Evolutionary conservation across 2,329 filamentous ascomycete species (phyloP), one percentile per base, ranked within the genome.

Genomic region (Cyclaneusma minus): DNA sequence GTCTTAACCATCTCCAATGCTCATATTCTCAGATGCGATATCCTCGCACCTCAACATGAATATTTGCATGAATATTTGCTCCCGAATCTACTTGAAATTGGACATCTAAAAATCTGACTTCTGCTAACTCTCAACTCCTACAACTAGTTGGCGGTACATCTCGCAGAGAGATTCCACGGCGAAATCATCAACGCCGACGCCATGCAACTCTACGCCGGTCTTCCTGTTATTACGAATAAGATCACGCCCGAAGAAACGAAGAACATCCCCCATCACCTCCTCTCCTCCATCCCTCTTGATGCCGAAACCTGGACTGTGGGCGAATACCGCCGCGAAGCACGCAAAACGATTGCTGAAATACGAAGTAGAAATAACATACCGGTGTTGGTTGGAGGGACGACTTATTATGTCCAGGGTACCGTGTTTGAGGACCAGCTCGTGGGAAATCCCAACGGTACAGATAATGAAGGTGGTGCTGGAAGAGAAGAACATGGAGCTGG

Each of bases 131-230:
- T 5, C 35, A 93, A 84, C 67, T 94, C n/a, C n/a, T n/a, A n/a
- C n/a, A n/a, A n/a, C n/a, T n/a, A n/a, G n/a, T n/a, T n/a, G 38
- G 89, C 89, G 6, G 77, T 98, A 21, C 82, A 93, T 35, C 56
- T 98, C 27, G 89, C 91, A 1, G 63, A 63, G 21, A 69, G 65
- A 13, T 85, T 84, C 52, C 75, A 89, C 50, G 89, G 91, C 45
- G 89, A 98, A 51, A 68, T 98, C 27, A 84, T 98, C 55, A 98
- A 98, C 47, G 82, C 82, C 24, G 89, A 98, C 60, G 89, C 89
- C 20, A 93, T 98, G 84, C 89, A 98, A 49, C 73, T 98, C 55
- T 98, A 98, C 50, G 66, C 68, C 28, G 89, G 89, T 3, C 58
- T 98, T 22, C 84, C 89, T 4, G 76, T 95, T 36, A 87, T 95